Evolutionary conservation across 805 yeast genomes (phyloP).

Genomic region (Pichia thaimueangensis): DNA sequence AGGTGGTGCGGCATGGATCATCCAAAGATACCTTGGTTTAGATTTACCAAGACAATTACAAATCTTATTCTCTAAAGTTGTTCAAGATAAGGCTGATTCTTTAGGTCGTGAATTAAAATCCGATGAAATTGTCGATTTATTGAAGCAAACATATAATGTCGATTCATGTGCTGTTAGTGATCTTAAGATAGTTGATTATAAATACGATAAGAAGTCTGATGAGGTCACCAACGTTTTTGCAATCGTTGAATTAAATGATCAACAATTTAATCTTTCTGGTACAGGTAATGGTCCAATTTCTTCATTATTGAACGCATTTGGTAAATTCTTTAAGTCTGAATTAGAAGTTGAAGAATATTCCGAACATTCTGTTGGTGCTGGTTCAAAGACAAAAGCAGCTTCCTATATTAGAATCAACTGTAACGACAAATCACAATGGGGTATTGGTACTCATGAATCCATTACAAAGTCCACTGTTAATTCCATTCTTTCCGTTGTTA

Average conservation of each 20-base stretch:
- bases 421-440: conserved; percentile 49
- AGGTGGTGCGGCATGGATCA: conserved; percentile 84
- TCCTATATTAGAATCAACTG: conserved; percentile 45
- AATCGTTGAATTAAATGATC: conserved; percentile 33
- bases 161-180: conserved; percentile 30
- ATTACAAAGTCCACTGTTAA: conserved; percentile 79
- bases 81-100: conserved; percentile 57
- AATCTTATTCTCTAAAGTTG: conserved; percentile 57
- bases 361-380: conserved; percentile 70
- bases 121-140: conserved; percentile 54
- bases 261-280: conserved; percentile 39
- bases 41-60: conserved; percentile 71
- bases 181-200: conserved; percentile 37
- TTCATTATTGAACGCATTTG: conserved; percentile 59
- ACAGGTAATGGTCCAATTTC: conserved; percentile 78
- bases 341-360: conserved; percentile 61
- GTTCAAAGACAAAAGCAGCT: conserved; percentile 68
- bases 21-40: conserved; percentile 61
- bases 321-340: conserved; percentile 42
- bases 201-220: conserved; percentile 31
- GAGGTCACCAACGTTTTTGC: conserved; percentile 39
- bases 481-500: conserved; percentile 60
- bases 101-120: conserved; percentile 65
- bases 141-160: conserved; percentile 50
- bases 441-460: conserved; percentile 89